Percentiles rank a stretch among this genome's conserved stretches.
Evolutionary conservation across 129 eudicot species (phyloP).

Genomic region (Centaurea solstitialis): DNA sequence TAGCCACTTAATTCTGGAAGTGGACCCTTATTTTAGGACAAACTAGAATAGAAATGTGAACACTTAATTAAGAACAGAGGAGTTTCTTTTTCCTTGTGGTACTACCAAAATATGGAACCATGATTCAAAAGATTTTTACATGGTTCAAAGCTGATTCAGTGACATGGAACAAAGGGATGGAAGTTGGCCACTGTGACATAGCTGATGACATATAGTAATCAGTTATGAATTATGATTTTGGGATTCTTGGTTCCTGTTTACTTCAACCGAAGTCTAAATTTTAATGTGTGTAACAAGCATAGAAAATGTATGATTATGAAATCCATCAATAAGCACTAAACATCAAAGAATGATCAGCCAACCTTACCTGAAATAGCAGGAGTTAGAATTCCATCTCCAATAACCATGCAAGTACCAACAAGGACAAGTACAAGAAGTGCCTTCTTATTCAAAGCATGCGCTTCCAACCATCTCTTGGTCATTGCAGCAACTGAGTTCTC

Average conservation of each 20-base stretch:
- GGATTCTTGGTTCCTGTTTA: neutral
- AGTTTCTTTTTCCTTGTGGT: neutral
- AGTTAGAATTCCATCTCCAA: constrained; percentile 68
- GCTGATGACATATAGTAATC: neutral
- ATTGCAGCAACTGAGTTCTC: constrained; percentile 60
- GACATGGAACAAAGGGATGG: neutral
- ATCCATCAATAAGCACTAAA: neutral
- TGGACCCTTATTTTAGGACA: neutral
- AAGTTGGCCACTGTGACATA: neutral
- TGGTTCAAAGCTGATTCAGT: neutral
- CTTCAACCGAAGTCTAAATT: neutral
- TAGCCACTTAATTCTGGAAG: neutral
- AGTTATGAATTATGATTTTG: no score
- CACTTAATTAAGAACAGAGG: neutral
- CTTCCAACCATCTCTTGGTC: constrained; percentile 40
- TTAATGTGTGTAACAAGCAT: neutral
- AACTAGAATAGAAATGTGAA: neutral
- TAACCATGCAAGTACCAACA: constrained; percentile 70
- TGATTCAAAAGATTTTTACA: neutral
- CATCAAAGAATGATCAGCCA: neutral
- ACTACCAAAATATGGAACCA: neutral
- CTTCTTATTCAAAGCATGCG: constrained; percentile 36
- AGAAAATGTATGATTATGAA: neutral
- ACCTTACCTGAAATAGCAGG: constrained; percentile 47
- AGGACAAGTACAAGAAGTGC: constrained; percentile 53